phyloP scores from a whole-genome alignment of 2,329 filamentous ascomycete genomes.

The Talaromyces sp. region DNA sequence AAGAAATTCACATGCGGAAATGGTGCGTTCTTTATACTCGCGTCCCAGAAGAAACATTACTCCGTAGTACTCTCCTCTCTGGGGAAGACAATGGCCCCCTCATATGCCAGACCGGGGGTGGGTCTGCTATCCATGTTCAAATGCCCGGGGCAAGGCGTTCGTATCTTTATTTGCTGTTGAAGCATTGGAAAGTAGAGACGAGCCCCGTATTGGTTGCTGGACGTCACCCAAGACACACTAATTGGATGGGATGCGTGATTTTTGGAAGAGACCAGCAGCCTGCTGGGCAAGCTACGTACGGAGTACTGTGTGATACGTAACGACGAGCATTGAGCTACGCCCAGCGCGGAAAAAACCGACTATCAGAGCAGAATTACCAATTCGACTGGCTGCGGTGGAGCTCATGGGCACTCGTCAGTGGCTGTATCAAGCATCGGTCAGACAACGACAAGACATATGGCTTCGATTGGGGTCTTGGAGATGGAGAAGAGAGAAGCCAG shows the following conservation, averaged over 20 bases:
- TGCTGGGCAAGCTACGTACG: not conserved
- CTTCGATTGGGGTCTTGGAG: not conserved
- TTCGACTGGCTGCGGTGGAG: not conserved
- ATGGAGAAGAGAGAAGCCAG: not conserved
- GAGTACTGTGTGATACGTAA: not conserved
- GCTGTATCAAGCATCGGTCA: not conserved
- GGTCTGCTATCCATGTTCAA: not conserved
- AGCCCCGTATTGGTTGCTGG: not conserved
- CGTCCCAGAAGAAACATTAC: not conserved
- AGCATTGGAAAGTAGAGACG: not conserved
- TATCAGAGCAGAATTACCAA: not conserved
- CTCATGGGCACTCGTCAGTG: not conserved
- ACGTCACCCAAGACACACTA: conserved; percentile 12
- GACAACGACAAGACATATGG: not conserved
- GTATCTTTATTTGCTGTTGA: not conserved
- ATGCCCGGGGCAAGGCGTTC: not conserved
- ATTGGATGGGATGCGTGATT: conserved; percentile 9
- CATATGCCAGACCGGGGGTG: conserved; percentile 8
- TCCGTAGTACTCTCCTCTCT: not conserved
- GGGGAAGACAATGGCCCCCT: conserved; percentile 6
- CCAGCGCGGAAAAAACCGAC: conserved; percentile 3
- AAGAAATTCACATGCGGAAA: not conserved
- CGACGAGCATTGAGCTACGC: not conserved
- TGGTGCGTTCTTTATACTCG: not conserved
- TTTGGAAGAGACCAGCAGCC: not conserved